These are phyloP conservation scores for Coelastrella sp. DNA, from an alignment of 139 green algal species.

Conservation along the genomic window DNA sequence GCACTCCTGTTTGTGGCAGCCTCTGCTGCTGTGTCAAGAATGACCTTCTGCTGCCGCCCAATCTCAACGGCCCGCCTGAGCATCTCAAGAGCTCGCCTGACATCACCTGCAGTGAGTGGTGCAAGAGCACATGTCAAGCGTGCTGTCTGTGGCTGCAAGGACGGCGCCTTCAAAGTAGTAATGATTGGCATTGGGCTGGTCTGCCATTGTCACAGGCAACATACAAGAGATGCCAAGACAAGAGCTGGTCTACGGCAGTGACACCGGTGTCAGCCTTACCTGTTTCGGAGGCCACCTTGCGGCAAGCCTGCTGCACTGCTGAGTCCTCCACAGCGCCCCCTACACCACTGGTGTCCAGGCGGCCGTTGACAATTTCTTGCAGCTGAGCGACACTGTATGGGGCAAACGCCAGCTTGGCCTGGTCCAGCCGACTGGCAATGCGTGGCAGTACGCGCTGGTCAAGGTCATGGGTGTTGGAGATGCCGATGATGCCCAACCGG, in stretches of 20 bases:
- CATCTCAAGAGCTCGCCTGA: conserved; percentile 83
- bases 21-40: conserved; percentile 26
- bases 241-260: background rate
- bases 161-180: too few relatives aligned
- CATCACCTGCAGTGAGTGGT: conserved; percentile 67
- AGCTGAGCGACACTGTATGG: conserved; percentile 84
- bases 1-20: conserved; percentile 10
- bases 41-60: conserved; percentile 26
- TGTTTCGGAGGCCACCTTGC: conserved; percentile 71
- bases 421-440: conserved; percentile 79
- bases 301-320: conserved; percentile 60
- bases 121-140: background rate
- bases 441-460: conserved; percentile 93
- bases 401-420: conserved; percentile 81
- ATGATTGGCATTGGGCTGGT: too few relatives aligned
- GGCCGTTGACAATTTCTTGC: conserved; percentile 76
- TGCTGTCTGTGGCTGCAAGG: background rate
- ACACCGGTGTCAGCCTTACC: conserved; percentile 17
- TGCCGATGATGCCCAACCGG: conserved; percentile 89
- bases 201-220: background rate
- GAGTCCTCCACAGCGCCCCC: conserved; percentile 52
- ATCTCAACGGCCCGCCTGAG: conserved; percentile 58
- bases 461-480: conserved; percentile 99
- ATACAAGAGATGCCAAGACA: background rate
- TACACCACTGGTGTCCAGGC: conserved; percentile 65